Base-by-base conservation (phyloP, 2,329 filamentous ascomycete genomes). In the Penicillium psychrosexuale region DNA sequence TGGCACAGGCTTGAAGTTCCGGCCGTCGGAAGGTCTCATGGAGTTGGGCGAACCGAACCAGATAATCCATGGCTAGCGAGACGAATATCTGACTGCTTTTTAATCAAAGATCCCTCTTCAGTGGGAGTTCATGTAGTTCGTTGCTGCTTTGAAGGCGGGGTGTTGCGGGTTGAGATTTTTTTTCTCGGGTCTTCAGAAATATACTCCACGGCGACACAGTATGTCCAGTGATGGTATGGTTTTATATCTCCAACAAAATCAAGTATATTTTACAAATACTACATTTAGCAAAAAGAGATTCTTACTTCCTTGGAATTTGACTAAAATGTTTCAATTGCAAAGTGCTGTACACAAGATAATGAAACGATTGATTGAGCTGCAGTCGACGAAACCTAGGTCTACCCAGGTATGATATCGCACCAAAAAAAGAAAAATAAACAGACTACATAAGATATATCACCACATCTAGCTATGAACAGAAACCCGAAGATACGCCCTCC, bases 11-110 rank as follows among this genome's bases (percentile, higher is more conserved):
- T 67, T 93, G 78, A 13, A 96, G 82, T 73, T 99, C 94, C 3
- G 92, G 84, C 53, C 85, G 80, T 37, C 93, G 88, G 71, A 99
- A 99, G n/a, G 84, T 88, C 77, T 97, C 91, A 72, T 97, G 92
- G 55, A 83, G 80, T 74, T 97, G 94, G 42, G 87, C 88, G 70
- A 97, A 91, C 65, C 93, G 89, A 61, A 99, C 86, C 57, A 99
- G 82, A 69, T 90, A 97, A 59, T 95, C 84, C 84, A 82, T 83
- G 46, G 17, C 53, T 47, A 37, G 12, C 12, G 36, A 28, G 34
- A 46, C n/a, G 11, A 38, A 17, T 34, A 9, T 24, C 24, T 40
- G 24, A 38, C 44, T 43, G 5, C 15, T 24, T 17, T 49, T 17
- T 49, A 6, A 4, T 39, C 34, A 8, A 5, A 17, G 17, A 34